Evolutionary conservation across 1,284 basidiomycete species (phyloP), one percentile per base, ranked within the genome.

Genomic region (Trametes hirsuta): DNA sequence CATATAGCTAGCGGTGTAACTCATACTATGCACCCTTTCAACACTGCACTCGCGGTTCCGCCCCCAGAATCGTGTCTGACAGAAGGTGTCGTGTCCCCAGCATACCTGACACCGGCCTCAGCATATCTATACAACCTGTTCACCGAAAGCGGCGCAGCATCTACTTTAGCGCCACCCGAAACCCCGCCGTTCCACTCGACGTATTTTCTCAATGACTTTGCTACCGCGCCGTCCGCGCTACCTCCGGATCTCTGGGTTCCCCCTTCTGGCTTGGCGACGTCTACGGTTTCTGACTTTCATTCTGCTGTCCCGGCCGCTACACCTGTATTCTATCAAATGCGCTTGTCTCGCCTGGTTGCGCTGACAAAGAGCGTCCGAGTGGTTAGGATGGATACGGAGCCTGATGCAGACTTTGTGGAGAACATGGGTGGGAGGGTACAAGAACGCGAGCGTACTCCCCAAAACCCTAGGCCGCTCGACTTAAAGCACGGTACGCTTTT

Each of bases 311-410:
- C 35, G 39, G 4, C 11, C 12, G 36, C 48, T 25, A 64, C 59
- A n/a, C 66, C 67, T 34, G 51, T 68, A 4, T 59, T 65, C 0
- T 70, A 59, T 61, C 63, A 61, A 41, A 62, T 63, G 45, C 61
- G 48, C 9, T 25, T 63, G 34, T 61, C 59, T 35, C 67, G 67
- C 53, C 30, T 70, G 10, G 45, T 64, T 1, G 49, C 58, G 12
- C 18, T 65, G 53, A 64, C 66, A n/a, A 66, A 55, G 42, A 53
- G 57, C 37, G 45, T 65, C 0, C 56, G 65, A 24, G 53, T 46
- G 14, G 50, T 52, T 10, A 30, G 6, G 9, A 2, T 18, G 9
- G 44, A 10, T 24, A 15, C 15, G n/a, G 18, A 51, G 22, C n/a
- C 39, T 12, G 39, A 4, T 12, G 39, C 39, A 14, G 39, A 8